A percentile compares a stretch with the other conserved stretches of the same genome.
phyloP scores from a whole-genome alignment of 2,329 filamentous ascomycete species.

The Diaporthe sp. region DNA sequence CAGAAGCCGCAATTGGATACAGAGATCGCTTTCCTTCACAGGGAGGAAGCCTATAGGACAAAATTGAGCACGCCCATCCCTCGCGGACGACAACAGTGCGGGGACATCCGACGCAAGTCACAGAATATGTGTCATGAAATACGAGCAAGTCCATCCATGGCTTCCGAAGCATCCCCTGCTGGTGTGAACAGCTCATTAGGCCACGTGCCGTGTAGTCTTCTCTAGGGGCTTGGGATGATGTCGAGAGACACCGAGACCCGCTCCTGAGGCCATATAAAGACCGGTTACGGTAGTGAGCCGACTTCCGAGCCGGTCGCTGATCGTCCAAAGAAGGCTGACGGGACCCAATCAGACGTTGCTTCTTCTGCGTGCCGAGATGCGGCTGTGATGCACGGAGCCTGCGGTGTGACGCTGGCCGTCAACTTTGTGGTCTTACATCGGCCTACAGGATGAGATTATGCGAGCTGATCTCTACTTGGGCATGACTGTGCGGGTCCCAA shows the following conservation, averaged over 20 bases:
- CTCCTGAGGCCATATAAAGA: neutral
- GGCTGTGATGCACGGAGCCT: slow-evolving; percentile 4
- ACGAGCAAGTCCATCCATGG: neutral
- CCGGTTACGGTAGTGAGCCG: slow-evolving; percentile 23
- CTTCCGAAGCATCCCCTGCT: neutral
- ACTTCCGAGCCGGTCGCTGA: slow-evolving; percentile 22
- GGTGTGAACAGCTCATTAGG: slow-evolving; percentile 10
- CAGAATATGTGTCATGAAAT: neutral
- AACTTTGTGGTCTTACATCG: neutral
- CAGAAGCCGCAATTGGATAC: neutral
- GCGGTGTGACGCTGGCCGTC: neutral
- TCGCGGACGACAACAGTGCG: neutral
- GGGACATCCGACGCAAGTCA: slow-evolving; percentile 17
- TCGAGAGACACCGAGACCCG: slow-evolving; percentile 25
- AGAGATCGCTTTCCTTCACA: neutral
- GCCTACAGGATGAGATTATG: neutral
- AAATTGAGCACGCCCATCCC: neutral
- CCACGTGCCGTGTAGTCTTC: neutral
- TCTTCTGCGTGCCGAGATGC: slow-evolving; percentile 17
- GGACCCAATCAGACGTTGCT: slow-evolving; percentile 13
- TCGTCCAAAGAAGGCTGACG: neutral
- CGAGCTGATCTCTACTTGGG: neutral
- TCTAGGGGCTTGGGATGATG: neutral
- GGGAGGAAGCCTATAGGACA: slow-evolving; percentile 12
- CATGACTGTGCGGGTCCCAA: too few species aligned